Evolutionary conservation across 176 grass and related monocot species (phyloP), one percentile per base, ranked within the genome.

Genomic region (Neostapfia colusana): DNA sequence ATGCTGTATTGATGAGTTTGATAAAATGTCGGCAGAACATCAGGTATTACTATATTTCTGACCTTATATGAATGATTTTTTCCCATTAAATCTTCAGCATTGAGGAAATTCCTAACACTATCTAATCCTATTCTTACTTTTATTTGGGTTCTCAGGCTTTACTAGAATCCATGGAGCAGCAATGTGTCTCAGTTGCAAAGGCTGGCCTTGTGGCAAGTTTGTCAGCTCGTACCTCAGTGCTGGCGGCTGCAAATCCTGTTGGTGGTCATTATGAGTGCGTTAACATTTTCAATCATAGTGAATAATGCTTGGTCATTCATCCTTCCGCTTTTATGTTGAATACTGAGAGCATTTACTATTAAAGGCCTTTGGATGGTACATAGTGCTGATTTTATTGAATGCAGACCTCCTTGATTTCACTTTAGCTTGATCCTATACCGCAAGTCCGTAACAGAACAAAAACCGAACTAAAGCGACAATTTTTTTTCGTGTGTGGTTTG

Each of bases 111-210:
- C 55, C 6, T 16, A 46, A 31, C 4, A 13, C 63, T 26, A n/a
- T 72, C 56, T 76, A 14, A 31, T 61, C 20, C 49, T 70, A 45
- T 83, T 82, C 67, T 5, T 43, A 82, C 89, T 56, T 79, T 43
- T 83, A 70, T 87, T 80, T 64, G 63, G 51, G 79, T 85, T 88
- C 53, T 64, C 82, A 98, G 95, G 89, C 84, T 93, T 86, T 98
- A 65, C 79, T 98, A 35, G 95, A 98, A 92, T 89, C 95, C 67
- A 98, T 98, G 95, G 95, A 94, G 80, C 95, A 94, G 73, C 95
- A 98, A 88, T 92, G 91, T 86, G 95, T 98, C 26, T 98, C 95
- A 54, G 85, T 98, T 43, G 95, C 95, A 84, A 98, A 98, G 85
- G 95, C 95, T 27, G 95, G 95, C 67, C 85, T 98, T 56, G 95